Evolutionary conservation across 2,329 filamentous ascomycete genomes (phyloP).

Genomic region (Pseudogymnoascus sp.): DNA sequence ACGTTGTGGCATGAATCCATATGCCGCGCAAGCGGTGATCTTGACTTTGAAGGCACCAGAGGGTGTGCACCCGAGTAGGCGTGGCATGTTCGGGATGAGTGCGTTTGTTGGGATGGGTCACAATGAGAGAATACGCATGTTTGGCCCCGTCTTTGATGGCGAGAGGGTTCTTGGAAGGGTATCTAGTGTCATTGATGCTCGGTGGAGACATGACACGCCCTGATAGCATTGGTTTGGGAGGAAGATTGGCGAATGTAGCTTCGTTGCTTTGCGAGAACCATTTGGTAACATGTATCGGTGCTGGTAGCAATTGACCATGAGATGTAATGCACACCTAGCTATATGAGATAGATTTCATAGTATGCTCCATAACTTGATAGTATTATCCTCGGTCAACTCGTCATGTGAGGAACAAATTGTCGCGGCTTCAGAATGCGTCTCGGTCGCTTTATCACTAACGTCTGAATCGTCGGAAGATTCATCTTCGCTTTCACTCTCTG

Average conservation of each 20-base stretch:
- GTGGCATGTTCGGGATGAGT: conserved; percentile 38
- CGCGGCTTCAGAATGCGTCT: background rate
- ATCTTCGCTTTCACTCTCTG: conserved; percentile 15
- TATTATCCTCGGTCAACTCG: conserved; percentile 32
- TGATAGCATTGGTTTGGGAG: conserved; percentile 14
- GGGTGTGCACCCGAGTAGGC: conserved; percentile 17
- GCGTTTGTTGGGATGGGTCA: conserved; percentile 50
- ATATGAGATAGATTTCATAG: conserved; percentile 15
- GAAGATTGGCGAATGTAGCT: background rate
- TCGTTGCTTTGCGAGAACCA: background rate
- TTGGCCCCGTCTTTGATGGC: conserved; percentile 49
- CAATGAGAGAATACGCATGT: conserved; percentile 41
- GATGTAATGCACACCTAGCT: background rate
- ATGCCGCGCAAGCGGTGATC: conserved; percentile 61
- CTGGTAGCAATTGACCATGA: conserved; percentile 11
- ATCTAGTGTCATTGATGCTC: conserved; percentile 43
- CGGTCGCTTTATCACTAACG: conserved; percentile 10
- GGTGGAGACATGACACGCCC: conserved; percentile 32
- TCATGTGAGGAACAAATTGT: background rate
- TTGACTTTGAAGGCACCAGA: conserved; percentile 36
- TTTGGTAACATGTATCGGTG: background rate
- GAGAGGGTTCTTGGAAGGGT: conserved; percentile 45
- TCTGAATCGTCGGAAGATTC: conserved; percentile 14
- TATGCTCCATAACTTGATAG: conserved; percentile 41
- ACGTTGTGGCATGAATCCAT: conserved; percentile 60